Evolutionary conservation across 768 basidiomycete genomes (phyloP), one percentile per base, ranked within the genome.

Genomic region (Pilatotrama ljubarskyi): DNA sequence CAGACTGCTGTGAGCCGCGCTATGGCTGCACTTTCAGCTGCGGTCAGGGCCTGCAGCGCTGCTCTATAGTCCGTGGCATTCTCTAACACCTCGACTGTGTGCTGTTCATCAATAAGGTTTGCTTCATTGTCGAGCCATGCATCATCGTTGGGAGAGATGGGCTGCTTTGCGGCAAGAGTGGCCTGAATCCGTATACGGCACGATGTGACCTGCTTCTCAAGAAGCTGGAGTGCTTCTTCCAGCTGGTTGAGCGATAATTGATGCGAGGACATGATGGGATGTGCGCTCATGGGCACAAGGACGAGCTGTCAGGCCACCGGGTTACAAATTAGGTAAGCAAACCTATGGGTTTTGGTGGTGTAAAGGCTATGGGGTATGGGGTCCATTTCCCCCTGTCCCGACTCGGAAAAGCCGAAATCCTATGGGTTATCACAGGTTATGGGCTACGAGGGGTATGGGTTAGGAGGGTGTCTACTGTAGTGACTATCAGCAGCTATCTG

Each of bases 381-480:
- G 8, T 48, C 25, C 17, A n/a, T 42, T 42, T 5, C 46, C 17
- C 46, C 24, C 46, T 48, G 8, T 29, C 46, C 46, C 46, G 29
- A 48, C 46, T 48, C 46, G 46, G 26, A 26, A 26, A 48, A 26
- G 46, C 46, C 46, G 17, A 48, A 26, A 26, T 48, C 29, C 46
- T 48, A 48, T 48, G 46, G 46, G 46, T 48, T 48, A 48, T 48
- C 46, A n/a, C n/a, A n/a, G n/a, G n/a, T n/a, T n/a, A n/a, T n/a
- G n/a, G n/a, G n/a, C n/a, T n/a, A n/a, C n/a, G 9, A 14, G 25
- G 46, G 8, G 25, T 48, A 48, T 48, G 46, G 46, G 46, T 48
- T 48, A 48, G 17, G 24, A 29, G 25, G 26, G 46, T 48, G 46
- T 48, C 46, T 22, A 48, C 43, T 46, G 43, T 46, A 40, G n/a